Base-by-base conservation (phyloP, 495 filamentous ascomycete genomes). In the Daldinia concentrica region DNA sequence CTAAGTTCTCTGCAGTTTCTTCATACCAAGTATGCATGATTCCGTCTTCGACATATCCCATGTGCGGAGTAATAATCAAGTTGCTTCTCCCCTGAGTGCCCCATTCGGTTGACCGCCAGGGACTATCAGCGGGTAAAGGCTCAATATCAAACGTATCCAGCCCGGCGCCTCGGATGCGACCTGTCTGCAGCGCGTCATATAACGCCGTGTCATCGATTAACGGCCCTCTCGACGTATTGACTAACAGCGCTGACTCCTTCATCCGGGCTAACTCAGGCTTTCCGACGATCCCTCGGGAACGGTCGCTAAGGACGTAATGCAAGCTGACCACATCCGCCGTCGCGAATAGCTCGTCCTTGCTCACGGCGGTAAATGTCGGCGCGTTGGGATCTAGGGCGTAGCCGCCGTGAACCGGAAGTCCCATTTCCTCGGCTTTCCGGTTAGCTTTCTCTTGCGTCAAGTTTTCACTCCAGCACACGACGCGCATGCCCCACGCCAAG, bases 131-230 rank as follows among this genome's bases (percentile, higher is more conserved):
- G 0, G 86, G 85, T 62, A 92, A 79, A 12, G 90, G 90, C 75
- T 92, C 90, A 17, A 86, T 77, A 39, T 89, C 87, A 74, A 89
- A 92, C 0, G 92, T 90, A 80, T 92, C 90, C 32, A 92, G 66
- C 4, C 87, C 90, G 0, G 83, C 89, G 0, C 89, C 90, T 0
- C 82, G 74, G 69, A 93, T 91, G 0, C 64, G 66, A 0, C 89
- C 90, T 0, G 75, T 72, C 60, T 82, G 81, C 55, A 90, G 62
- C 1, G 82, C 79, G 12, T 86, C 81, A 41, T 91, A 69, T 9
- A 93, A 72, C 0, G 87, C 88, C 0, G 66, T 59, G 67, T 91
- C 86, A 66, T 91, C 87, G 6, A 91, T 80, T 58, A 92, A 77
- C 2, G 88, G 87, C 0, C 89, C 90, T 7, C 90, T 78, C 4